Base-by-base conservation (phyloP, 306 rosid genomes). In the cucumber (Cucumis sativus) region DNA sequence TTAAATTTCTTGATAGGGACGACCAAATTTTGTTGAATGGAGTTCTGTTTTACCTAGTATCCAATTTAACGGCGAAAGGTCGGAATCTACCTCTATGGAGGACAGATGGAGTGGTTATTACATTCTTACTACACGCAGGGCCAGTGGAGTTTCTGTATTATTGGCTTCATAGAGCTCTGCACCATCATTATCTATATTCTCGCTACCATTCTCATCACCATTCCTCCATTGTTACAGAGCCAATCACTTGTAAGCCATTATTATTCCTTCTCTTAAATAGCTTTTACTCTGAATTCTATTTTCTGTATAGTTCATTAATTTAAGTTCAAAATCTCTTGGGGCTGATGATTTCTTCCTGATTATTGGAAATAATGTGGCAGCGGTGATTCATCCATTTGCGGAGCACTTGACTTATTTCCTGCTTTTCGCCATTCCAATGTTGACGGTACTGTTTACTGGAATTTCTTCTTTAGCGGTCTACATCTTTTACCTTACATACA, bases 201-300 rank as follows among this genome's bases (percentile, higher is more conserved):
- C 87, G 86, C 74, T 84, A 84, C 62, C 90, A 87, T 52, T 87
- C 90, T 13, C 90, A 84, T 17, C 90, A 87, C 52, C 90, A 87
- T 54, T 84, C 88, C 61, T 87, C 90, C 18, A 79, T 87, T 43
- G 86, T 83, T 78, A 87, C 88, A 2, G 85, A 87, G 84, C 90
- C 90, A 6, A 87, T 83, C 28, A 76, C 88, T 2, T 83, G 90
- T 87, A 77, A 80, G 88, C 41, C 59, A 6, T 63, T 3, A 6
- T 63, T 3, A 11, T 59, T 64, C 18, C 41, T 60, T 39, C 18
- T 35, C 30, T 71, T 57, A 43, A 16, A 60, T 10, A 2, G 11
- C 14, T 30, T 47, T 43, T n/a, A 33, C 37, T 45, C 18, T 37
- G 25, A 18, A 18, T 39, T 40, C 14, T 6, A 39, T 66, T n/a